Conservation (phyloP, 192 early-diverging fungal genomes). For the Backusella mclennaniae region DNA sequence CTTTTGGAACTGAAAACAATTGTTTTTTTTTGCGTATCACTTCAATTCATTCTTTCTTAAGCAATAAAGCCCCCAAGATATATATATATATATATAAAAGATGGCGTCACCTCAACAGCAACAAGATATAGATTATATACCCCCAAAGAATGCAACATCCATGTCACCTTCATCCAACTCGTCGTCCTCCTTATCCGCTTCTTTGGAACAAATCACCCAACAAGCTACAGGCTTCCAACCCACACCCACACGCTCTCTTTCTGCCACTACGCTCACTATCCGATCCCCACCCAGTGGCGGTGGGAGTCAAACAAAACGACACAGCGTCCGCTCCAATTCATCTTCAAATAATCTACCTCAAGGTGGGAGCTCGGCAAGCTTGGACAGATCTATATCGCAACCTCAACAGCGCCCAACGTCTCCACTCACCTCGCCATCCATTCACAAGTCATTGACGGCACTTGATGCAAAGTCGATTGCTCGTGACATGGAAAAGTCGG, state of each 20-base stretch:
- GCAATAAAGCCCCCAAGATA: neutral
- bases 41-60: neutral
- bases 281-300: slow-evolving; percentile 30
- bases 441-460: slow-evolving; percentile 46
- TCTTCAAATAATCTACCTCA: slow-evolving; percentile 14
- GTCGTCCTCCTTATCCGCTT: slow-evolving; percentile 13
- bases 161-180: neutral
- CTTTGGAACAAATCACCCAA: slow-evolving; percentile 8
- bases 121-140: neutral
- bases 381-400: slow-evolving; percentile 21
- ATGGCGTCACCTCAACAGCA: neutral
- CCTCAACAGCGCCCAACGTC: slow-evolving; percentile 29
- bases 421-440: slow-evolving; percentile 31
- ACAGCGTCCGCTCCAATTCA: slow-evolving; percentile 26
- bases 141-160: neutral
- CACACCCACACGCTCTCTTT: slow-evolving; percentile 3
- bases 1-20: neutral
- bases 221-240: neutral
- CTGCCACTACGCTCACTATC: slow-evolving; percentile 13
- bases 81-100: neutral
- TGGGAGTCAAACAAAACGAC: slow-evolving; percentile 35
- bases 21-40: neutral
- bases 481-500: slow-evolving; percentile 37
- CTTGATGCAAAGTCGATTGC: slow-evolving; percentile 46
- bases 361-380: slow-evolving; percentile 2